Base-by-base conservation (phyloP, 495 filamentous ascomycete genomes). In the Neurospora sp. region DNA sequence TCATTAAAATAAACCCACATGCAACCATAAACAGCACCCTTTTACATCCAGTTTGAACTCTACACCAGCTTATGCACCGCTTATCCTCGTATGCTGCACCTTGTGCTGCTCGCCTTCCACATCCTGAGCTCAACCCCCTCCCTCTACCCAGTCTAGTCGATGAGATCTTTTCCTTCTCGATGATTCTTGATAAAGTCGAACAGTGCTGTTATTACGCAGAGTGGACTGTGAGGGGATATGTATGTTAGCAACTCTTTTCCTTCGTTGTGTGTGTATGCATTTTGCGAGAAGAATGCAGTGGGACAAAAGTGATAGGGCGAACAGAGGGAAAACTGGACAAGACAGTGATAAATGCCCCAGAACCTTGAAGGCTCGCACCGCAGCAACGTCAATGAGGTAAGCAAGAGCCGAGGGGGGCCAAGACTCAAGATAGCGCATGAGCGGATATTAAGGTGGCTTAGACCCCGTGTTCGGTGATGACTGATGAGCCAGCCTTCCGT, bases 131-230 rank as follows among this genome's bases (percentile, higher is more conserved):
- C n/a, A 53, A 27, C 6, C 48, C 5, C 20, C 11, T 27, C 10
- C 20, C 11, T 44, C 5, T 18, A 35, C 9, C 18, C n/a, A 0
- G 2, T 18, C 73, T 70, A 80, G 39, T 80, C 79, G 11, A 80
- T 74, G 11, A 80, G 73, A 42, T 79, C 77, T 69, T 74, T 68
- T 40, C 79, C 79, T 61, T 80, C 79, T 10, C 75, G 71, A 41
- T 79, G 71, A 71, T 78, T 80, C 39, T 80, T 80, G 37, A 79
- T 61, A n/a, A 73, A 73, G 70, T 80, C 79, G 22, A 73, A 76
- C 8, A 78, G 59, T 8, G 77, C 77, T 9, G 74, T 80, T 68
- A 68, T 41, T 2, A 80, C 40, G 44, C 68, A 61, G 14, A 80
- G 69, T 38, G 75, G 72, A 5, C 78, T 80, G 71, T 22, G 71